phyloP scores from a whole-genome alignment of 2,329 filamentous ascomycete species.

The Zymoseptoria crescenta region DNA sequence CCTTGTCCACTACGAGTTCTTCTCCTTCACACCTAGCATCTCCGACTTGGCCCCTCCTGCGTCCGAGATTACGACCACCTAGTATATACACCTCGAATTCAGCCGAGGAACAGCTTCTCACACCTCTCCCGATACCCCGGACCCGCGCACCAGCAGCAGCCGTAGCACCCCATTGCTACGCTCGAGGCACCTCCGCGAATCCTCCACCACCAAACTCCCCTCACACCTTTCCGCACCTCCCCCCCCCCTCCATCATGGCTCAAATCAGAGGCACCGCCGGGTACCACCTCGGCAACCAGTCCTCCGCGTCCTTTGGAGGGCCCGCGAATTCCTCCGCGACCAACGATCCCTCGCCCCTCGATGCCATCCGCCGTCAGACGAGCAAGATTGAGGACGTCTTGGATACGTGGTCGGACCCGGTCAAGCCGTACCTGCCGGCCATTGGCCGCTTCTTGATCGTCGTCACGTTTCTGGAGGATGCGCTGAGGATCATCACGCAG shows the following conservation, averaged over 20 bases:
- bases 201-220: not conserved
- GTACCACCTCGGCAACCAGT: constrained; percentile 73
- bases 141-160: not conserved
- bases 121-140: not conserved
- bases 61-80: not conserved
- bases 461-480: constrained; percentile 96
- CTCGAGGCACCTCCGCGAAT: not conserved
- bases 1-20: not conserved
- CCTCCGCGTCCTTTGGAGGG: constrained; percentile 36
- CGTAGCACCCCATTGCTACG: not conserved
- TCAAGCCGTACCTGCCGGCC: constrained; percentile 95
- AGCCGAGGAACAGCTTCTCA: not conserved
- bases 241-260: constrained; percentile 40
- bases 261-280: constrained; percentile 60
- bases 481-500: constrained; percentile 91
- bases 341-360: constrained; percentile 68
- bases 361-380: constrained; percentile 85
- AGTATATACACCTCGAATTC: not conserved
- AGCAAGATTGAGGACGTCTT: constrained; percentile 96
- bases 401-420: constrained; percentile 77
- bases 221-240: no score
- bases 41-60: not conserved
- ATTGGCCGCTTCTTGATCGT: constrained; percentile 97
- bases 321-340: constrained; percentile 50
- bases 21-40: not conserved